phyloP scores from a whole-genome alignment of 2,329 filamentous ascomycete genomes.

The Chaetomium globosum region DNA sequence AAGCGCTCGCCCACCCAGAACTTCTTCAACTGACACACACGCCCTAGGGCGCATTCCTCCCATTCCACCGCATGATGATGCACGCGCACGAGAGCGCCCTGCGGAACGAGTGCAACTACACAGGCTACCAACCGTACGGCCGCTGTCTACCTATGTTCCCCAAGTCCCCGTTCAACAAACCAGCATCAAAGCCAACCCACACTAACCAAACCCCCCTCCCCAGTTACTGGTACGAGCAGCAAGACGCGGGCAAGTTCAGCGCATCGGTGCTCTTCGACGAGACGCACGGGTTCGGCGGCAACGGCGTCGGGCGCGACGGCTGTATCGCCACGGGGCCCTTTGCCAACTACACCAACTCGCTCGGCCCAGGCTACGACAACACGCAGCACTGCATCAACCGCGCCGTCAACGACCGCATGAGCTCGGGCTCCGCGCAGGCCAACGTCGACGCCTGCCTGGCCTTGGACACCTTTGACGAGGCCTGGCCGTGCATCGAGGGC shows the following conservation, averaged over 20 bases:
- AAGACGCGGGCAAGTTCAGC: slow-evolving; percentile 28
- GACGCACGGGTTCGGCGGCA: slow-evolving; percentile 31
- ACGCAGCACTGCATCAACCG: slow-evolving; percentile 35
- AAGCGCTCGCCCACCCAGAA: background rate
- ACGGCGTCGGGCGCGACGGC: slow-evolving; percentile 18
- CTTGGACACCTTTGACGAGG: slow-evolving; percentile 12
- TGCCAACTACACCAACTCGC: slow-evolving; percentile 30
- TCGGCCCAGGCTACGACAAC: slow-evolving; percentile 31
- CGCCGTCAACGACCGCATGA: slow-evolving; percentile 18
- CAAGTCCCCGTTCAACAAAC: too few relatives aligned
- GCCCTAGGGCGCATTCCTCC: slow-evolving; percentile 38
- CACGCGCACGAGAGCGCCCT: slow-evolving; percentile 39
- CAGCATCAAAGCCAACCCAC: slow-evolving; percentile 9
- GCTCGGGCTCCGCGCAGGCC: background rate
- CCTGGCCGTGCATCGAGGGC: slow-evolving; percentile 39
- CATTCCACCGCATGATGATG: slow-evolving; percentile 40
- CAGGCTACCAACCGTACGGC: slow-evolving; percentile 34
- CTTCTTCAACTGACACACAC: background rate
- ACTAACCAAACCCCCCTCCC: background rate
- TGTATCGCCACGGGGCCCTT: slow-evolving; percentile 33
- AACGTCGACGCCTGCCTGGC: slow-evolving; percentile 22
- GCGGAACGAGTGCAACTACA: slow-evolving; percentile 39
- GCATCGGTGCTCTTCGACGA: slow-evolving; percentile 28
- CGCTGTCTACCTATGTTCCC: too few relatives aligned
- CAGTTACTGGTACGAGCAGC: slow-evolving; percentile 32